Conservation (phyloP, 148 eudicot species). For the Vaccinium macrocarpon region DNA sequence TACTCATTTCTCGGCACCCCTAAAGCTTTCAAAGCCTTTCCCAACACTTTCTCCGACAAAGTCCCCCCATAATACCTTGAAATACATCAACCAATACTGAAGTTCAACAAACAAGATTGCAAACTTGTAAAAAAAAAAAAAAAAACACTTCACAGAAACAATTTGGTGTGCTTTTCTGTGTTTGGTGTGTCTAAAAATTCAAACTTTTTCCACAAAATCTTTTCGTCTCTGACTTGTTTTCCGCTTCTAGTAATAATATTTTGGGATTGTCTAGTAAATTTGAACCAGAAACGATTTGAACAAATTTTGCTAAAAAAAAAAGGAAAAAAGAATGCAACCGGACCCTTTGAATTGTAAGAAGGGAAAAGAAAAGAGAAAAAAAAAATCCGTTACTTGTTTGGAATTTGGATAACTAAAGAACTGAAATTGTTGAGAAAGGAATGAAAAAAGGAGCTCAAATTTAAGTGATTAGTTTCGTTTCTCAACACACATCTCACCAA, state of each 20-base stretch:
- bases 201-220: not conserved
- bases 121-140: not conserved
- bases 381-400: not conserved
- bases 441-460: not conserved
- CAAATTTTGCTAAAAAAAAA: not conserved
- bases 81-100: conserved; percentile 8
- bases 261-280: not conserved
- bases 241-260: not conserved
- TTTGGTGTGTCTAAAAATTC: not conserved
- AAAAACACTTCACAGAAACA: not conserved
- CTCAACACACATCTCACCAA: not conserved
- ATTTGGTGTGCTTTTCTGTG: not conserved
- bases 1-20: conserved; percentile 77
- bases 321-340: not conserved
- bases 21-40: conserved; percentile 76
- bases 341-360: not conserved
- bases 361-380: not conserved
- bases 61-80: conserved; percentile 92
- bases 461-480: not conserved
- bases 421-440: not conserved
- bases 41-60: conserved; percentile 82
- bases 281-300: not conserved
- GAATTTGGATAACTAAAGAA: not conserved
- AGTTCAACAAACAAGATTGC: not conserved
- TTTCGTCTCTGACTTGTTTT: not conserved